Conservation (phyloP, 768 basidiomycete genomes). For the Tephrocybe sp. region DNA sequence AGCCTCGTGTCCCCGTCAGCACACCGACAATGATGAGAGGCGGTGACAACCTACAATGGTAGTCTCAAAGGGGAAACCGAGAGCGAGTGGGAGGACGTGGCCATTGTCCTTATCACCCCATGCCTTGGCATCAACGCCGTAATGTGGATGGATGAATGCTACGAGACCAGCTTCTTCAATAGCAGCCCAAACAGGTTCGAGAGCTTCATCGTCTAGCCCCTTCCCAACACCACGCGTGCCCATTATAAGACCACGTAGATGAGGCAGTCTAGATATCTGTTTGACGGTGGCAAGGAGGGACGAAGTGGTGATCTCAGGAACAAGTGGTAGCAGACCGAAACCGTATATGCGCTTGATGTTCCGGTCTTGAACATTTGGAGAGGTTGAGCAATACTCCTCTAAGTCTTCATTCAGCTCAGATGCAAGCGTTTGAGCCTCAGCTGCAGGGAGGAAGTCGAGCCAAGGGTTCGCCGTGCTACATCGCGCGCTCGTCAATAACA, state of each 20-base stretch:
- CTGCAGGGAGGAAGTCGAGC: slow-evolving; percentile 80
- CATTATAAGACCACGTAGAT: slow-evolving; percentile 77
- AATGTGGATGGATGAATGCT: slow-evolving; percentile 85
- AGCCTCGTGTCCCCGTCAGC: slow-evolving; percentile 38
- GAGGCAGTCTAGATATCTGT: slow-evolving; percentile 62
- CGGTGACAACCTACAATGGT: slow-evolving; percentile 59
- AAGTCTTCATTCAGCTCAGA: slow-evolving; percentile 73
- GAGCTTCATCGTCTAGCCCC: slow-evolving; percentile 74
- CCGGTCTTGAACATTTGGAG: slow-evolving; percentile 40
- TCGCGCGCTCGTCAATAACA: background rate
- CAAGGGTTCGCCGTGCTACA: slow-evolving; percentile 84
- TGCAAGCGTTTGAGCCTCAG: slow-evolving; percentile 65
- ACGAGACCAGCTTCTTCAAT: slow-evolving; percentile 68
- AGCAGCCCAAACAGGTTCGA: slow-evolving; percentile 83
- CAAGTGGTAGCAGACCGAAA: slow-evolving; percentile 82
- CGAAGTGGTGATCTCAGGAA: slow-evolving; percentile 54
- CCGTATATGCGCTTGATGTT: slow-evolving; percentile 70
- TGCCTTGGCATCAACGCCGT: slow-evolving; percentile 69
- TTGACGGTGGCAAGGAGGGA: slow-evolving; percentile 62
- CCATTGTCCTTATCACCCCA: slow-evolving; percentile 82
- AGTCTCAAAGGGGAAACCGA: slow-evolving; percentile 91
- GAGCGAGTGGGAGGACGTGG: slow-evolving; percentile 81
- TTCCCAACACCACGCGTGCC: slow-evolving; percentile 76
- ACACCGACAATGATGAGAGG: background rate
- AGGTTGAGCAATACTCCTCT: slow-evolving; percentile 73